Evolutionary conservation across 148 eudicot genomes (phyloP).

Genomic region (Cornus controversa): DNA sequence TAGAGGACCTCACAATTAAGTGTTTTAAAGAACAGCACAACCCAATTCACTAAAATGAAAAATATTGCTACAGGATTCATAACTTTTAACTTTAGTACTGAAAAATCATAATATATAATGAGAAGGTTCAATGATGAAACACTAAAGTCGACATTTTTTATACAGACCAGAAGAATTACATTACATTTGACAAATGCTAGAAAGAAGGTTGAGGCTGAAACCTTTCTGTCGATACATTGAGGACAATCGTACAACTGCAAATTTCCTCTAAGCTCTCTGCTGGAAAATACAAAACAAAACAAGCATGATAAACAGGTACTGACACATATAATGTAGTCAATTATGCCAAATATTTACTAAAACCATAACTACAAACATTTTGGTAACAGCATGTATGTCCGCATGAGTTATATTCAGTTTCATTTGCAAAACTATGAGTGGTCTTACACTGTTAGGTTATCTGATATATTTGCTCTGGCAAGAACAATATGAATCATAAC

Average conservation of each 20-base stretch:
- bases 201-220: slow-evolving; percentile 22
- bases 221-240: slow-evolving; percentile 62
- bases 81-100: not conserved
- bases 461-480: slow-evolving; percentile 24
- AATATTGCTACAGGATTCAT: not conserved
- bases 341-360: slow-evolving; percentile 4
- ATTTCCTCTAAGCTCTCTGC: slow-evolving; percentile 41
- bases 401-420: no score
- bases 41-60: not conserved
- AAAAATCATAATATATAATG: not conserved
- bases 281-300: slow-evolving; percentile 22
- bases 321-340: not conserved
- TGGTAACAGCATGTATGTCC: not conserved
- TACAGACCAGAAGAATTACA: not conserved
- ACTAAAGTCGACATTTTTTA: not conserved
- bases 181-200: not conserved
- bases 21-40: not conserved
- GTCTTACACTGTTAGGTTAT: slow-evolving; percentile 34
- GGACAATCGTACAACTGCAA: slow-evolving; percentile 56
- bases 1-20: not conserved
- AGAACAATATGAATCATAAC: slow-evolving; percentile 21
- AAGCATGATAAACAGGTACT: not conserved
- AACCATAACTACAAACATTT: not conserved
- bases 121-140: not conserved
- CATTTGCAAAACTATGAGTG: not conserved